phyloP scores from a whole-genome alignment of 2,329 filamentous ascomycete genomes.

The Paraphoma sp. region DNA sequence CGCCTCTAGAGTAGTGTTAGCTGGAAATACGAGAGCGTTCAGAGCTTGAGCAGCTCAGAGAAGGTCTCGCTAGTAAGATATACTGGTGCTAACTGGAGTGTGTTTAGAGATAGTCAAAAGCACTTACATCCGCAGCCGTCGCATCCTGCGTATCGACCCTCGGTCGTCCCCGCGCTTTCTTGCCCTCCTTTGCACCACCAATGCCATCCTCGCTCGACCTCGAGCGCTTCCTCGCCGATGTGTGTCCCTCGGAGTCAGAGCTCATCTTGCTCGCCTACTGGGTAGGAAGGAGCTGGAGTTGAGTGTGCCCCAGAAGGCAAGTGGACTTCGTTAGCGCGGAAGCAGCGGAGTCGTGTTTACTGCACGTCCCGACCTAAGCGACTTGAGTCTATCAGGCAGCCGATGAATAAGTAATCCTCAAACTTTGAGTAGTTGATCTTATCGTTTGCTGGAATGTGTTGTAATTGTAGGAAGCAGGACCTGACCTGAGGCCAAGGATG shows the following conservation, averaged over 20 bases:
- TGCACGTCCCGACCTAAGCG: too few species aligned
- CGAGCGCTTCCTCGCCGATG: slow-evolving; percentile 40
- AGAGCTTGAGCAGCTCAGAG: too few species aligned
- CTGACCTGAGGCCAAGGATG: background rate
- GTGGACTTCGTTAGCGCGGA: background rate
- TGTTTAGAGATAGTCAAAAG: background rate
- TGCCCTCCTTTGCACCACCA: slow-evolving; percentile 37
- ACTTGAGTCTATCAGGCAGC: too few species aligned
- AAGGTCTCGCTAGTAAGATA: too few species aligned
- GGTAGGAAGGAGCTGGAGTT: background rate
- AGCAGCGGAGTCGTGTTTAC: background rate
- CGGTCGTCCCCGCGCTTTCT: slow-evolving; percentile 73
- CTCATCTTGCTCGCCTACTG: slow-evolving; percentile 29
- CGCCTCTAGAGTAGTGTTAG: slow-evolving; percentile 64
- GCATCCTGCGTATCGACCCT: slow-evolving; percentile 78
- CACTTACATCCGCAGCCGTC: slow-evolving; percentile 76
- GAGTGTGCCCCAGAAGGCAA: background rate
- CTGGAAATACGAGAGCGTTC: background rate
- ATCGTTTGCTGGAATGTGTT: background rate
- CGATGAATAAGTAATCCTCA: background rate
- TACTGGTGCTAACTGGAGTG: background rate
- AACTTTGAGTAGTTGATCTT: background rate
- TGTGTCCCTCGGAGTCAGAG: slow-evolving; percentile 40
- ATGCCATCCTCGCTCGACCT: slow-evolving; percentile 35
- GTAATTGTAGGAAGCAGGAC: background rate